These are phyloP conservation scores for Hypoxylon sp. DNA, from an alignment of 2,329 filamentous ascomycete species.

Conservation along the genomic window DNA sequence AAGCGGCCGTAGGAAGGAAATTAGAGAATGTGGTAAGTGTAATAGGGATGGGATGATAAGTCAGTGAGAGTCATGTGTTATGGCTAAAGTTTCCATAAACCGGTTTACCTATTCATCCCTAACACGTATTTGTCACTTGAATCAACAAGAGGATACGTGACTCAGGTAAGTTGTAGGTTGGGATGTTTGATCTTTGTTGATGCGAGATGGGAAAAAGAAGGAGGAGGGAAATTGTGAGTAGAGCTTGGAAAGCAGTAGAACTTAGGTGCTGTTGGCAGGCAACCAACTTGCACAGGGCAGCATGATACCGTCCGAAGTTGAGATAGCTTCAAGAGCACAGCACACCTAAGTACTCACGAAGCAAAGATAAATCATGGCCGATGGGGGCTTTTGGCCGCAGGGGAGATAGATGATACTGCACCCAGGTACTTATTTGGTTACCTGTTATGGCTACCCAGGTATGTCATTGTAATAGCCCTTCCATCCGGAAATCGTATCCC, in stretches of 20 bases:
- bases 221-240: neutral
- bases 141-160: neutral
- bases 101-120: neutral
- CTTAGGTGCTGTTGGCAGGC: neutral
- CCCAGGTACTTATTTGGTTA: neutral
- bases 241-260: neutral
- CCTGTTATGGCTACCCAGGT: neutral
- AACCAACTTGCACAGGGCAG: neutral
- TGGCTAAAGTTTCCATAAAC: neutral
- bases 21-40: neutral
- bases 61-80: neutral
- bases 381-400: too few relatives aligned
- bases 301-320: neutral
- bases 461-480: neutral
- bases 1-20: neutral
- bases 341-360: neutral
- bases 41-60: neutral
- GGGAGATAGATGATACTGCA: neutral
- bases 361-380: neutral
- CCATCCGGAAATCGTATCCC: neutral
- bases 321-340: neutral
- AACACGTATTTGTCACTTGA: neutral
- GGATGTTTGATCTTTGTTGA: neutral
- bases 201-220: neutral
- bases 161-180: neutral